phyloP scores from a whole-genome alignment of 257 asterid species.

The Solanum bulbocastanum region DNA sequence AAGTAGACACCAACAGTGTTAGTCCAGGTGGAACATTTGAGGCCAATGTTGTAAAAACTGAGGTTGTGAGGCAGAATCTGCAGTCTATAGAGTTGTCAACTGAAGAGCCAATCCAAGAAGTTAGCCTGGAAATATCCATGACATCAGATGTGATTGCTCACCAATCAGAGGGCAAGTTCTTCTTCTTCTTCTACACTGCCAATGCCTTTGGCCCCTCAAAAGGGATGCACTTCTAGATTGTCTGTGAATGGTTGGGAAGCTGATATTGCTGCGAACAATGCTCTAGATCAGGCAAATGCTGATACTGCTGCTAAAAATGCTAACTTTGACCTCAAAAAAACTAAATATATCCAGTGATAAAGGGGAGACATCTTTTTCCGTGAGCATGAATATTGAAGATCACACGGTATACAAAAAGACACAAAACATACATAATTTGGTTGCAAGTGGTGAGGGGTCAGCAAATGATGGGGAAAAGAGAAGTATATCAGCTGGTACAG shows the following conservation, averaged over 20 bases:
- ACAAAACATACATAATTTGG: conserved; percentile 15
- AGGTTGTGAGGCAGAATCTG: conserved; percentile 16
- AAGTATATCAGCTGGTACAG: conserved; percentile 31
- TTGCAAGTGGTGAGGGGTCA: conserved; percentile 20
- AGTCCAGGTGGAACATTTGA: conserved; percentile 18
- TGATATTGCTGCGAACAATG: neutral
- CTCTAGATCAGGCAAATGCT: conserved; percentile 14
- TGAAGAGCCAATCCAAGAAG: too few relatives aligned
- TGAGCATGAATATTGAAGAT: conserved; percentile 14
- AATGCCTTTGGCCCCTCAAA: conserved; percentile 41
- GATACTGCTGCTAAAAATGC: conserved; percentile 11
- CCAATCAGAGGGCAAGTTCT: conserved; percentile 40
- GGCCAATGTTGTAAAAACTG: conserved; percentile 21
- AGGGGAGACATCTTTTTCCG: neutral
- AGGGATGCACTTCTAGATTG: conserved; percentile 17
- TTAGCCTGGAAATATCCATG: conserved; percentile 2
- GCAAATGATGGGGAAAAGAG: conserved; percentile 34
- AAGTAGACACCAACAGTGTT: conserved; percentile 28
- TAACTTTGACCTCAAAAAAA: conserved; percentile 10
- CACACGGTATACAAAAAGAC: conserved; percentile 7
- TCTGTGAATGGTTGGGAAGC: neutral
- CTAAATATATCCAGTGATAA: conserved; percentile 10
- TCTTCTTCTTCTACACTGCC: conserved; percentile 25
- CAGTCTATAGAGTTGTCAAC: neutral
- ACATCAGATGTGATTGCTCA: conserved; percentile 1